phyloP scores from a whole-genome alignment of 2,329 filamentous ascomycete genomes.

The Botrytis byssoidea region DNA sequence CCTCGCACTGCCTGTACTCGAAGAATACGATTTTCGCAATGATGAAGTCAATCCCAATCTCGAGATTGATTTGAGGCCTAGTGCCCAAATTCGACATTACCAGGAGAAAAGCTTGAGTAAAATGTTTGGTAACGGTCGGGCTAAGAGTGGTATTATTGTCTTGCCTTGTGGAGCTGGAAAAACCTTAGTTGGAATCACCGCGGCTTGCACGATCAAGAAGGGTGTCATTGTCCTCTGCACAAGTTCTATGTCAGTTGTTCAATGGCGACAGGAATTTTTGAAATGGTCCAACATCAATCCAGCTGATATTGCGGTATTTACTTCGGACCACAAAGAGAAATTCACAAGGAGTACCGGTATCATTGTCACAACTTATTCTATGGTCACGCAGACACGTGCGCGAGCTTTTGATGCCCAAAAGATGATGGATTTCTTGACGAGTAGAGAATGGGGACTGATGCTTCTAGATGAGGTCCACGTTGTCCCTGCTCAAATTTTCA shows the following conservation, averaged over 20 bases:
- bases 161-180: slow-evolving; percentile 95
- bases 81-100: slow-evolving; percentile 87
- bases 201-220: slow-evolving; percentile 96
- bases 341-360: slow-evolving; percentile 91
- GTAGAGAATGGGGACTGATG: slow-evolving; percentile 95
- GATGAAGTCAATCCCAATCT: slow-evolving; percentile 86
- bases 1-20: slow-evolving; percentile 81
- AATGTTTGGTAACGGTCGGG: slow-evolving; percentile 98
- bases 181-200: slow-evolving; percentile 96
- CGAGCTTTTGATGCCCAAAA: slow-evolving; percentile 91
- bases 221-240: slow-evolving; percentile 93
- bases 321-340: slow-evolving; percentile 82
- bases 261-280: slow-evolving; percentile 94
- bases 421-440: slow-evolving; percentile 92
- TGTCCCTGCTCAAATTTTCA: slow-evolving; percentile 93
- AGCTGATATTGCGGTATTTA: slow-evolving; percentile 91
- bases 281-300: slow-evolving; percentile 99
- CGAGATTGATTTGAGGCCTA: slow-evolving; percentile 88
- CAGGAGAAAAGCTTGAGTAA: slow-evolving; percentile 98
- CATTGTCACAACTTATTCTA: slow-evolving; percentile 96
- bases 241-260: slow-evolving; percentile 95
- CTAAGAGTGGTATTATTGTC: slow-evolving; percentile 96
- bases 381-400: slow-evolving; percentile 91
- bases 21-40: slow-evolving; percentile 96
- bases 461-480: slow-evolving; percentile 97